Evolutionary conservation across 805 yeast genomes (phyloP).

Genomic region (Yamadazyma philogaea): DNA sequence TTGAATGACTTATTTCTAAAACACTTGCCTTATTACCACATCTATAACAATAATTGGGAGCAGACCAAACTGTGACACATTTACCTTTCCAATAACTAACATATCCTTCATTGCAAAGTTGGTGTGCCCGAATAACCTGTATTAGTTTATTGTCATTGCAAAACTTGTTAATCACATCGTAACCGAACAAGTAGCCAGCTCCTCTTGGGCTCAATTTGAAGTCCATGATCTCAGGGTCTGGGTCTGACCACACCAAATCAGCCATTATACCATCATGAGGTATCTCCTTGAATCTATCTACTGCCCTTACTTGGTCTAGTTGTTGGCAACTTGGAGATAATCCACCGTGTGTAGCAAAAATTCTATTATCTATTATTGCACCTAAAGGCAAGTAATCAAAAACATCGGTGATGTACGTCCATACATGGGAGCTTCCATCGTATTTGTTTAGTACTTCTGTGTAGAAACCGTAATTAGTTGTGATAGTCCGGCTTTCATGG

Average conservation of each 20-base stretch:
- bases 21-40: slow-evolving; percentile 98
- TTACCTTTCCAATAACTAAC: slow-evolving; percentile 88
- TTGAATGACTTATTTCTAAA: slow-evolving; percentile 65
- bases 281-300: slow-evolving; percentile 89
- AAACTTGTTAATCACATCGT: slow-evolving; percentile 85
- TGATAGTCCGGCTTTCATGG: slow-evolving; percentile 94
- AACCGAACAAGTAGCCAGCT: slow-evolving; percentile 96
- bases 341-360: slow-evolving; percentile 97
- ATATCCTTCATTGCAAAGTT: slow-evolving; percentile 93
- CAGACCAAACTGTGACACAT: slow-evolving; percentile 96
- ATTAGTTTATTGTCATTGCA: slow-evolving; percentile 71
- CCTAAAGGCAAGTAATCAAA: slow-evolving; percentile 88
- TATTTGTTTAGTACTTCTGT: slow-evolving; percentile 91
- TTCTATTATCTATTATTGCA: slow-evolving; percentile 83
- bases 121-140: slow-evolving; percentile 91
- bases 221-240: slow-evolving; percentile 76
- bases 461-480: slow-evolving; percentile 96
- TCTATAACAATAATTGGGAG: slow-evolving; percentile 95
- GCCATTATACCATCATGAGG: slow-evolving; percentile 99
- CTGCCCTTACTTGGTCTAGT: slow-evolving; percentile 83
- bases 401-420: slow-evolving; percentile 87
- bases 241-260: slow-evolving; percentile 97
- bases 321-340: slow-evolving; percentile 93
- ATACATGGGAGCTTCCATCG: slow-evolving; percentile 66
- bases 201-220: slow-evolving; percentile 92